phyloP scores from a whole-genome alignment of 345 rosid genomes.

The Eucalyptus albens region DNA sequence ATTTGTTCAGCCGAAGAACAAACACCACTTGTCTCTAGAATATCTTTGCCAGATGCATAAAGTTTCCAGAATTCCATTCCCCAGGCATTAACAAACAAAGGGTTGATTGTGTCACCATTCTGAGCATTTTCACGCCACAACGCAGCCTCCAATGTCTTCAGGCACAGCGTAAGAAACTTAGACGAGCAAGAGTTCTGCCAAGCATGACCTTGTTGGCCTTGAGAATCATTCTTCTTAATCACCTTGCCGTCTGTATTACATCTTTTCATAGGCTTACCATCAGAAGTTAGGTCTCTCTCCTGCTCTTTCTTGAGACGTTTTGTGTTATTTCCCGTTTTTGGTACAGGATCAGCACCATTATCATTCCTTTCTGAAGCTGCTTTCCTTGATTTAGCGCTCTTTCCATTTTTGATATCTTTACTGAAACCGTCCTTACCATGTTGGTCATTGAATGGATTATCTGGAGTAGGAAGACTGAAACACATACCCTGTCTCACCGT shows the following conservation, averaged over 20 bases:
- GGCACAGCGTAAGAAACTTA: constrained; percentile 48
- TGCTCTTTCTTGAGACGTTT: background rate
- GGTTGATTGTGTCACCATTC: constrained; percentile 13
- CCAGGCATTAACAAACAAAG: constrained; percentile 55
- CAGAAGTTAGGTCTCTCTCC: background rate
- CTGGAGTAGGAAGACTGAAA: constrained; percentile 71
- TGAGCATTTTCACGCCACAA: constrained; percentile 15
- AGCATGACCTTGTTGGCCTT: background rate
- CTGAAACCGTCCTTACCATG: constrained; percentile 17
- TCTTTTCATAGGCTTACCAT: background rate
- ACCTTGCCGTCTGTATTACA: background rate
- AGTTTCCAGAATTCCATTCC: constrained; percentile 79
- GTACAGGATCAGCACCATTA: background rate
- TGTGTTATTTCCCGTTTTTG: background rate
- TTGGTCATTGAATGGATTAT: constrained; percentile 73
- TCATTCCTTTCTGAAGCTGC: background rate
- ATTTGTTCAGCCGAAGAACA: constrained; percentile 48
- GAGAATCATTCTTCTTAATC: background rate
- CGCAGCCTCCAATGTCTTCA: constrained; percentile 44
- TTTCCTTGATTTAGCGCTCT: constrained; percentile 1
- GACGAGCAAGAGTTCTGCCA: constrained; percentile 25
- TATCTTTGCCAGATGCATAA: constrained; percentile 35
- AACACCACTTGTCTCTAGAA: constrained; percentile 56
- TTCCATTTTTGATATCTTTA: constrained; percentile 7
- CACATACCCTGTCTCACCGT: constrained; percentile 62